Evolutionary conservation across 2,329 filamentous ascomycete species (phyloP).

Genomic region (Ascochyta pisi): DNA sequence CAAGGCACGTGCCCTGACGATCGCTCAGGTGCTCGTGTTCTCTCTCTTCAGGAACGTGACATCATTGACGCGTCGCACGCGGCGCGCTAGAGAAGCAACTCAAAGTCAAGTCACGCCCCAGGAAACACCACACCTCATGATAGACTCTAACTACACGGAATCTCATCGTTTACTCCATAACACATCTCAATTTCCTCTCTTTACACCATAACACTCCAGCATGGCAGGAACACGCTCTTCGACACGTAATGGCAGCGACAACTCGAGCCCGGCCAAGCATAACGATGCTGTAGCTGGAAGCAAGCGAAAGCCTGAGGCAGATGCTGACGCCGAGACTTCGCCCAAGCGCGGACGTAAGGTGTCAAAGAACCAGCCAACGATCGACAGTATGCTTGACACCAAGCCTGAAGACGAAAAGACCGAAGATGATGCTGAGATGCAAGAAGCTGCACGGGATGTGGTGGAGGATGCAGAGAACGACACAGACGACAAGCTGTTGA

Average conservation of each 20-base stretch:
- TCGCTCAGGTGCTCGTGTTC: neutral
- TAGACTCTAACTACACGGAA: neutral
- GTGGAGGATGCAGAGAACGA: constrained; percentile 14
- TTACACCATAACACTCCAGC: neutral
- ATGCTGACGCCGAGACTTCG: constrained; percentile 38
- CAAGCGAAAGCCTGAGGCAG: constrained; percentile 51
- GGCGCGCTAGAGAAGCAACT: constrained; percentile 13
- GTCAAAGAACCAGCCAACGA: constrained; percentile 58
- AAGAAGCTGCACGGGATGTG: constrained; percentile 3
- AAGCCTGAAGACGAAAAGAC: constrained; percentile 28
- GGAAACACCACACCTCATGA: neutral
- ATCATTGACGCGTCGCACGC: constrained; percentile 5
- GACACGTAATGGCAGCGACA: constrained; percentile 23
- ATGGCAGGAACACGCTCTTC: constrained; percentile 44
- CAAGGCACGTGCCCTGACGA: neutral
- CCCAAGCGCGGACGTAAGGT: constrained; percentile 54
- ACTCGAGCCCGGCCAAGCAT: constrained; percentile 31
- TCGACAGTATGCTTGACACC: constrained; percentile 60
- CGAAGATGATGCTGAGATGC: constrained; percentile 35
- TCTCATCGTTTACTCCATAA: neutral
- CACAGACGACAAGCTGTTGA: constrained; percentile 1
- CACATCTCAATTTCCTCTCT: neutral
- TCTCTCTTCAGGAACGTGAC: neutral
- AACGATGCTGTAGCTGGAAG: constrained; percentile 44
- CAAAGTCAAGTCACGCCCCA: constrained; percentile 12